Conservation (phyloP, 176 grass and related monocot species). For the Saccharum spontaneum region DNA sequence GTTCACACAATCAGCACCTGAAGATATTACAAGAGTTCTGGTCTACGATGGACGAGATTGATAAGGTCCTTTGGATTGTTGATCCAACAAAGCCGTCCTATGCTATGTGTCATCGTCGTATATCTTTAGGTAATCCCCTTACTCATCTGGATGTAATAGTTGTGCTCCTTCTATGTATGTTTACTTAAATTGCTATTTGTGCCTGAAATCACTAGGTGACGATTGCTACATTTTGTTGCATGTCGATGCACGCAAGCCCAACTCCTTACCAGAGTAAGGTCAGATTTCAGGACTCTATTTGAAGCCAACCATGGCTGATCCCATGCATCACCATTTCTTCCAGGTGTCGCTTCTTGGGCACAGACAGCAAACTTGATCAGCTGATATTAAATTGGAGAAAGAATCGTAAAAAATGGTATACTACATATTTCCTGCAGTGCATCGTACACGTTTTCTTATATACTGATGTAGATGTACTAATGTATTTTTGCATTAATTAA, state of each 20-base stretch:
- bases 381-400: constrained; percentile 47
- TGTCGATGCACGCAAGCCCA: constrained; percentile 35
- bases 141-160: not conserved
- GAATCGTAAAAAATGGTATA: constrained; percentile 41
- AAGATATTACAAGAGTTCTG: constrained; percentile 63
- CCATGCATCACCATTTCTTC: not conserved
- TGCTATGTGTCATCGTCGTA: constrained; percentile 48
- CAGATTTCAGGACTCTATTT: constrained; percentile 11
- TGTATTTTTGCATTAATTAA: not conserved
- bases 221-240: constrained; percentile 45
- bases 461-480: not conserved
- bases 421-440: not conserved
- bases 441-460: not conserved
- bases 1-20: constrained; percentile 58
- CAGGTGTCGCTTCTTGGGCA: constrained; percentile 46
- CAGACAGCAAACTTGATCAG: constrained; percentile 37
- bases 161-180: not conserved
- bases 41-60: constrained; percentile 77
- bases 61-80: constrained; percentile 64
- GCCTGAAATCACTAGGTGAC: constrained; percentile 1
- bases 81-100: constrained; percentile 50
- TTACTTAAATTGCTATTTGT: not conserved
- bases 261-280: constrained; percentile 52
- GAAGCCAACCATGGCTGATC: not conserved
- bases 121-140: constrained; percentile 53